Evolutionary conservation across 441 rosid genomes (phyloP).

Genomic region (Populus hybrid): DNA sequence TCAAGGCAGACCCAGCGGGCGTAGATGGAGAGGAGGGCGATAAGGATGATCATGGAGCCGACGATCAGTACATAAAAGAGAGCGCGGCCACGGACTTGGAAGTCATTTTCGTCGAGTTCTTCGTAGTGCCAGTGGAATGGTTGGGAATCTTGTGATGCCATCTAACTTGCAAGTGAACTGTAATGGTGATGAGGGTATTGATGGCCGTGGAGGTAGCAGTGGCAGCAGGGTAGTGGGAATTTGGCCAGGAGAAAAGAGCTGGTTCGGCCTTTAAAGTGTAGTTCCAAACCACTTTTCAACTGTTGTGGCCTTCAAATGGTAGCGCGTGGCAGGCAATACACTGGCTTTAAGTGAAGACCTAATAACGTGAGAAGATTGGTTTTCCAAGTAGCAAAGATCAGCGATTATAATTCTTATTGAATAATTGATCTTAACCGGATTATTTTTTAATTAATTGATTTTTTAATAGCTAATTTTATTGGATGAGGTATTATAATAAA

Average conservation of each 20-base stretch:
- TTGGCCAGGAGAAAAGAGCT: not conserved
- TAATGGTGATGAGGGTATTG: not conserved
- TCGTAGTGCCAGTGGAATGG: conserved; percentile 47
- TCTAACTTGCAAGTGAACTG: not conserved
- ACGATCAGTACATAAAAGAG: conserved; percentile 18
- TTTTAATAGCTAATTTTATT: no score
- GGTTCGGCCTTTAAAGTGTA: not conserved
- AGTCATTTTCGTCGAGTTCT: conserved; percentile 39
- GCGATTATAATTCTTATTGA: not conserved
- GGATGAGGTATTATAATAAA: not conserved
- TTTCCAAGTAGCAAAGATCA: not conserved
- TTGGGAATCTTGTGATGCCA: conserved; percentile 22
- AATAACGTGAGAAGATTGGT: not conserved
- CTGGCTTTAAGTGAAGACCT: not conserved
- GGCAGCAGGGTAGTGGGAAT: not conserved
- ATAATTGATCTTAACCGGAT: not conserved
- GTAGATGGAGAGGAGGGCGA: conserved; percentile 39
- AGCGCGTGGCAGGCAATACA: not conserved
- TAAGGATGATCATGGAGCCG: conserved; percentile 27
- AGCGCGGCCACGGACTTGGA: conserved; percentile 39
- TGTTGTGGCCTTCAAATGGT: not conserved
- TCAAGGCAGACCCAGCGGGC: conserved; percentile 37
- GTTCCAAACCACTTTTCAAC: not conserved
- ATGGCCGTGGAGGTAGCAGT: not conserved
- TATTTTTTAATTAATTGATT: no score